phyloP scores from a whole-genome alignment of 2,329 filamentous ascomycete genomes.

The Sphaerulina musiva region DNA sequence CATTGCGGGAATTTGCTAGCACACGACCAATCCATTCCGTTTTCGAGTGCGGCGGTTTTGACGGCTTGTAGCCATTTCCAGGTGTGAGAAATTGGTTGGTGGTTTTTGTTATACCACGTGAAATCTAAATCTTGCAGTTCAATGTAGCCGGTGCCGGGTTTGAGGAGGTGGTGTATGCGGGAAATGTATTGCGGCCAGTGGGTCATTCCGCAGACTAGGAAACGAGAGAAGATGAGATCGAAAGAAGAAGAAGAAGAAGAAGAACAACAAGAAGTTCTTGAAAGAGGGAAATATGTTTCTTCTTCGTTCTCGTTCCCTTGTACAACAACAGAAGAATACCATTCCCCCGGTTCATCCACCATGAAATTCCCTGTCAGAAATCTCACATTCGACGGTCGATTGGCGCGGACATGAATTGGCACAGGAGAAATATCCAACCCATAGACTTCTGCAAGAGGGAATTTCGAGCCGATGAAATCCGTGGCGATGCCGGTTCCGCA shows the following conservation, averaged over 20 bases:
- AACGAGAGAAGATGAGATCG: conserved; percentile 23
- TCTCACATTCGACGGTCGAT: conserved; percentile 8
- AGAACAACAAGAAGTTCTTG: no score
- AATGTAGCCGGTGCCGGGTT: conserved; percentile 16
- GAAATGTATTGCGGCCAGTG: conserved; percentile 20
- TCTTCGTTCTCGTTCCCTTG: not conserved
- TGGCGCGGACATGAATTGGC: conserved; percentile 17
- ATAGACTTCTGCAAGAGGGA: conserved; percentile 28
- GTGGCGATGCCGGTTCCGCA: conserved; percentile 31
- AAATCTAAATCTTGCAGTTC: conserved; percentile 22
- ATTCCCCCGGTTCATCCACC: not conserved
- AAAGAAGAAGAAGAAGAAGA: conserved; percentile 1
- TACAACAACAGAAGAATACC: not conserved
- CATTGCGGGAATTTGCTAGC: conserved; percentile 3
- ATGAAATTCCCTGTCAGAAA: conserved; percentile 16
- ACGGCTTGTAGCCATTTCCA: conserved; percentile 17
- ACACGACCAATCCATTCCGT: conserved; percentile 4
- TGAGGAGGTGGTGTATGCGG: conserved; percentile 10
- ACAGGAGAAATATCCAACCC: conserved; percentile 32
- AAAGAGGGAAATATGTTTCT: no score
- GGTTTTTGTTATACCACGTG: conserved; percentile 5
- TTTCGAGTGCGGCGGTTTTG: not conserved
- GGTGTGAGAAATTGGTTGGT: conserved; percentile 8
- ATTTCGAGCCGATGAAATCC: conserved; percentile 18
- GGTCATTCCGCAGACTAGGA: conserved; percentile 20